Evolutionary conservation across 176 grass and related monocot genomes (phyloP), one percentile per base, ranked within the genome.

Genomic region (Ensete ventricosum): DNA sequence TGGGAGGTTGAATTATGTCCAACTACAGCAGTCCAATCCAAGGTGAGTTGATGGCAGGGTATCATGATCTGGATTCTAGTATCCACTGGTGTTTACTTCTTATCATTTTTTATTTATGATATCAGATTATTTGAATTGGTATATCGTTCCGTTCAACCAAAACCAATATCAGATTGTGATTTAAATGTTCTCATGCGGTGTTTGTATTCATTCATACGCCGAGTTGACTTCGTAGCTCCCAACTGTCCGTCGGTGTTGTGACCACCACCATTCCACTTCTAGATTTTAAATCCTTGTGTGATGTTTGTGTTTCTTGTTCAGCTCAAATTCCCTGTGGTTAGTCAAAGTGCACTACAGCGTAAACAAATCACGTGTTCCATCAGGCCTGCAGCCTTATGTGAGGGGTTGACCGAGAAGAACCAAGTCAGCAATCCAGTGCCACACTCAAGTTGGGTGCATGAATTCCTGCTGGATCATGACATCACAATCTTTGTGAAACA

Each of bases 221-320:
- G n/a, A 60, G 14, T 19, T 19, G 17, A 60, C 14, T 19, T 60
- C 6, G 1, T 2, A 60, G 2, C 9, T 8, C 57, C 57, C 57
- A 14, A 60, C 57, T 60, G 57, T 17, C 57, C 57, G 7, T 60
- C 57, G 8, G 57, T 60, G 0, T 14, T 60, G 17, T 60, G n/a
- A 21, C 57, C 17, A 59, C 4, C 12, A 21, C 13, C 1, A 8
- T 19, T 60, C 0, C 34, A 5, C 5, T 60, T 60, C 29, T n/a
- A 50, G 29, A 69, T 69, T 69, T 69, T 20, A 69, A 69, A 69
- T 69, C 2, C 67, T 50, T 50, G 34, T 43, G 34, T 43, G 67
- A 49, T 69, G 67, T 50, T 19, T 29, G 48, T 34, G 34, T 69
- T 69, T 19, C 67, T 69, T 69, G 67, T 20, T 69, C 34, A 9